Conservation (phyloP, 2,329 filamentous ascomycete species). For the Fusarium abutilonis region DNA sequence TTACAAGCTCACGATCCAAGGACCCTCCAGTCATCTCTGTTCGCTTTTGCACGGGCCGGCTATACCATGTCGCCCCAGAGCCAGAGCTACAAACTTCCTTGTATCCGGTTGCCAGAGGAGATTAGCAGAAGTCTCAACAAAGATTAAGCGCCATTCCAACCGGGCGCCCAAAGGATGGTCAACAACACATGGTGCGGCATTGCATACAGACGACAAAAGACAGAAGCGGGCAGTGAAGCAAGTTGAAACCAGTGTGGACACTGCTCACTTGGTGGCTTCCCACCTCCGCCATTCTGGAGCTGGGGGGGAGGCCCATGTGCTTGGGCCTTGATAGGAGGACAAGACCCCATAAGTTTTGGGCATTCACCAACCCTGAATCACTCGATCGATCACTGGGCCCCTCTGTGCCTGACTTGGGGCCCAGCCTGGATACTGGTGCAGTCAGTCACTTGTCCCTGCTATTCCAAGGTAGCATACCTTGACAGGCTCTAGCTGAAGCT, state of each 20-base stretch:
- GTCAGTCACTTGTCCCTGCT: conserved; percentile 25
- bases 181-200: conserved; percentile 28
- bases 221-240: conserved; percentile 27
- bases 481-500: conserved; percentile 15
- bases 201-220: conserved; percentile 23
- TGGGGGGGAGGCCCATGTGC: conserved; percentile 25
- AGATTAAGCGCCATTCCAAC: conserved; percentile 23
- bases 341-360: conserved; percentile 37
- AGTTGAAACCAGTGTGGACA: conserved; percentile 43
- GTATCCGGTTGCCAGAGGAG: conserved; percentile 1
- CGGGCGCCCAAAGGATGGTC: conserved; percentile 11
- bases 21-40: conserved; percentile 1
- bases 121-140: conserved; percentile 19
- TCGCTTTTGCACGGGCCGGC: conserved; percentile 7
- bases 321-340: conserved; percentile 39
- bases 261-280: conserved; percentile 28
- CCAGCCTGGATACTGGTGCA: conserved; percentile 24
- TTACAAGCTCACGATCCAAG: conserved; percentile 4
- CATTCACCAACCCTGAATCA: conserved; percentile 40
- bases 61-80: conserved; percentile 5
- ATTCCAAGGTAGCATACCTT: conserved; percentile 7
- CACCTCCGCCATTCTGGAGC: conserved; percentile 16
- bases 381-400: conserved; percentile 40
- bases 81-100: conserved; percentile 4
- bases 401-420: conserved; percentile 32